A percentile compares a stretch with the other conserved stretches of the same genome.
Evolutionary conservation across 2,329 filamentous ascomycete species (phyloP).

Genomic region (Zasmidium angulare): DNA sequence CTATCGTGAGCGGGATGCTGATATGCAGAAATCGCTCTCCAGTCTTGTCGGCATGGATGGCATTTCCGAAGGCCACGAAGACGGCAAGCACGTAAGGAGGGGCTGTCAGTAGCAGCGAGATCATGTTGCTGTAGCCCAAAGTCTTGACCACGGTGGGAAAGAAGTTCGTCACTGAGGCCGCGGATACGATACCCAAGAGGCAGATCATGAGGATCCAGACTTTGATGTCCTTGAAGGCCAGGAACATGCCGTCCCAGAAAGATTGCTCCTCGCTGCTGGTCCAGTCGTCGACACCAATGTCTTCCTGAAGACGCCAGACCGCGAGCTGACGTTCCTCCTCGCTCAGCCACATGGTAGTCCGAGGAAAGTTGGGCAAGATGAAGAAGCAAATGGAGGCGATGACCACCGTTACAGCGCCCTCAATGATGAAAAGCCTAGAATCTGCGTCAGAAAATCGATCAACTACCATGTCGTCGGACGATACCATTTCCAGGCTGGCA

Average conservation of each 20-base stretch:
- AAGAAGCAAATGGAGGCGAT: slow-evolving; percentile 36
- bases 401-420: slow-evolving; percentile 38
- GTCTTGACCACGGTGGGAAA: slow-evolving; percentile 34
- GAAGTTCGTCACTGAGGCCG: slow-evolving; percentile 35
- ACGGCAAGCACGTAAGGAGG: slow-evolving; percentile 39
- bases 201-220: slow-evolving; percentile 38
- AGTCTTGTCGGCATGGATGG: slow-evolving; percentile 40
- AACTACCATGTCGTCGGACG: neutral
- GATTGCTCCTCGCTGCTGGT: slow-evolving; percentile 29
- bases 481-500: slow-evolving; percentile 38
- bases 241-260: slow-evolving; percentile 34
- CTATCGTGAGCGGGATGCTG: slow-evolving; percentile 31
- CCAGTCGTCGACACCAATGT: slow-evolving; percentile 36
- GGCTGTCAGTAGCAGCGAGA: slow-evolving; percentile 35
- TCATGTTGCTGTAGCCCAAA: slow-evolving; percentile 35
- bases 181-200: slow-evolving; percentile 38
- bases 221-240: slow-evolving; percentile 35
- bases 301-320: slow-evolving; percentile 33
- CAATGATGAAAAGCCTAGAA: slow-evolving; percentile 38
- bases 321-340: slow-evolving; percentile 34
- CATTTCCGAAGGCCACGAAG: slow-evolving; percentile 36
- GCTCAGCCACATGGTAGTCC: slow-evolving; percentile 32
- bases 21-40: slow-evolving; percentile 45
- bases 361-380: slow-evolving; percentile 40
- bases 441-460: slow-evolving; percentile 2